Percentiles rank a stretch among this genome's conserved stretches.
These are phyloP conservation scores for Colletotrichum spinosum DNA, from an alignment of 2,329 filamentous ascomycete species.

Conservation along the genomic window DNA sequence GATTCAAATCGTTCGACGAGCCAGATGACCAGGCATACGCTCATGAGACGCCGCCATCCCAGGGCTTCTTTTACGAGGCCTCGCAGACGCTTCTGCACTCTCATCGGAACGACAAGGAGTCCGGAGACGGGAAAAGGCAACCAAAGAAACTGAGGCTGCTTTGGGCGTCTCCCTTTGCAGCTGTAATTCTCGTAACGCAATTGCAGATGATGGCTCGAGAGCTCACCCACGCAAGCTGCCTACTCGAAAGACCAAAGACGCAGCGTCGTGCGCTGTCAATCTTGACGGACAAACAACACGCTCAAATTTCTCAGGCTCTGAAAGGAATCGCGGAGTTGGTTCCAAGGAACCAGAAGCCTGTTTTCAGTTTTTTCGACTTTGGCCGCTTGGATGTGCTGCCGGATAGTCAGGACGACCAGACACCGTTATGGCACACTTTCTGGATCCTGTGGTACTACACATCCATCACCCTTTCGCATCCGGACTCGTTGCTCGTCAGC, in stretches of 20 bases:
- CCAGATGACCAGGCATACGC: constrained; percentile 23
- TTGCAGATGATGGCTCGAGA: constrained; percentile 28
- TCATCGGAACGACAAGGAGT: neutral
- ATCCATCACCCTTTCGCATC: constrained; percentile 21
- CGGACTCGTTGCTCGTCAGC: constrained; percentile 18
- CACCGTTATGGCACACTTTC: constrained; percentile 27
- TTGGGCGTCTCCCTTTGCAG: constrained; percentile 23
- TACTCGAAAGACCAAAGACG: constrained; percentile 15
- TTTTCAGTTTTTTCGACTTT: constrained; percentile 27
- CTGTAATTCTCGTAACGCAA: constrained; percentile 26
- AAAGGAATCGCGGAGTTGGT: constrained; percentile 23
- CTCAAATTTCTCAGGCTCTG: constrained; percentile 17
- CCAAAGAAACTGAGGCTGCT: constrained; percentile 20
- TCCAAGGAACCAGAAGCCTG: constrained; percentile 11
- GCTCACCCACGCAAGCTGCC: constrained; percentile 23
- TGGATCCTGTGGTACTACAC: constrained; percentile 29
- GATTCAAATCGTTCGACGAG: constrained; percentile 28
- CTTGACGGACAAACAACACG: constrained; percentile 24
- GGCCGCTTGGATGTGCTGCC: constrained; percentile 21
- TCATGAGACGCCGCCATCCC: constrained; percentile 14
- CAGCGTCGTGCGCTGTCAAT: constrained; percentile 21
- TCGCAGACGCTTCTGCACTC: constrained; percentile 16
- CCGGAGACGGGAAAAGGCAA: neutral
- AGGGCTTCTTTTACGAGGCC: constrained; percentile 24
- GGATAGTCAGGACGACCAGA: constrained; percentile 11